Evolutionary conservation across 148 eudicot genomes (phyloP), one percentile per base, ranked within the genome.

Genomic region (Talinum fruticosum): DNA sequence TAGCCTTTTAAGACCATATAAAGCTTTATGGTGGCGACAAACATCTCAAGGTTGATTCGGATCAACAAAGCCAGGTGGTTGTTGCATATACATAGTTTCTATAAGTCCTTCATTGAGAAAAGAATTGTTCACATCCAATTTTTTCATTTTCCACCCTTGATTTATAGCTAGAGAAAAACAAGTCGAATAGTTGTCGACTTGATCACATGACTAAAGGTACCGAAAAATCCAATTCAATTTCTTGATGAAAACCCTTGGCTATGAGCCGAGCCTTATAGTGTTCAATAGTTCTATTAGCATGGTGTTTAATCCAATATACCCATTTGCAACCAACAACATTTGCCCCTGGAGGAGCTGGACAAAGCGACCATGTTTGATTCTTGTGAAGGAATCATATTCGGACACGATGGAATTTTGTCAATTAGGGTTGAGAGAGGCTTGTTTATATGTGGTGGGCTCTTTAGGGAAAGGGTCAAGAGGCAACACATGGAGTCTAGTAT

Each of bases 321-420:
- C 75, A 72, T 59, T 72, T 72, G 32, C 61, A 45, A 8, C 61
- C 62, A 28, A 72, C 29, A 44, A 72, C 21, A 28, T 45, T 41
- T 18, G 61, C 61, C n/a, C 28, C 44, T 0, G 61, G n/a, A 4
- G 75, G 75, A 10, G 8, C 8, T 10, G 75, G 61, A 5, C 12
- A 16, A 72, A 72, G 75, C 10, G 35, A 10, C 75, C 75, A 72
- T 4, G 75, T 72, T 6, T 38, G 24, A 45, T 26, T 72, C 10
- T 47, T 47, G 35, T 24, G 8, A 72, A 16, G 8, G 75, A 57
- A 5, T 32, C 29, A 32, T 45, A 72, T 72, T 72, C 75, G 12
- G 34, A 24, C 26, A 37, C 35, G 59, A 72, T 72, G 34, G 75
- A 57, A 4, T 47, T 6, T 30, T 33, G 19, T 59, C 75, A 72